Evolutionary conservation across 2,329 filamentous ascomycete species (phyloP).

Genomic region (Lecanicillium sp.): DNA sequence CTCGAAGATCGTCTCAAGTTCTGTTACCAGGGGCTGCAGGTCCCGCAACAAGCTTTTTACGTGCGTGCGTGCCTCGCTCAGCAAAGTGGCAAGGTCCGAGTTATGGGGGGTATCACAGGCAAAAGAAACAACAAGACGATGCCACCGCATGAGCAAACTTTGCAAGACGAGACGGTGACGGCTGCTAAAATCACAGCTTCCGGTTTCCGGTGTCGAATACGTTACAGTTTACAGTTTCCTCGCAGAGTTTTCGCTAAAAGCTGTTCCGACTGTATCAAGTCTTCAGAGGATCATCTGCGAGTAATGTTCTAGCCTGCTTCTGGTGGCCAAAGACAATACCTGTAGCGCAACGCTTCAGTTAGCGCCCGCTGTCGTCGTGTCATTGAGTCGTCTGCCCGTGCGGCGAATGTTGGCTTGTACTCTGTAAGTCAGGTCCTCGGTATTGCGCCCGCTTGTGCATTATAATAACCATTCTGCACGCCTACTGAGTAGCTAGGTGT

Average conservation of each 20-base stretch:
- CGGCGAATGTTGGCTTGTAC: no score
- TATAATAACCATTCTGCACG: no score
- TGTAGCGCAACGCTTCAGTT: background rate
- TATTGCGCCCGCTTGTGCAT: no score
- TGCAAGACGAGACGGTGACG: conserved; percentile 4
- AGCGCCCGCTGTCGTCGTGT: background rate
- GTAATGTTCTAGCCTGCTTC: conserved; percentile 6
- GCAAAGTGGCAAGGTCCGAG: no score
- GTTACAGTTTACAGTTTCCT: conserved; percentile 9
- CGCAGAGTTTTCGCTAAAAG: background rate
- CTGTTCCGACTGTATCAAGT: background rate
- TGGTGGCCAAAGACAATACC: background rate
- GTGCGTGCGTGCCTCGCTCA: background rate
- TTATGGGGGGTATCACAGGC: background rate
- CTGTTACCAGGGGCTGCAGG: conserved; percentile 11
- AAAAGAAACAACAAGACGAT: background rate
- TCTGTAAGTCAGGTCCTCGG: no score
- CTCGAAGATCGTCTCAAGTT: conserved; percentile 26
- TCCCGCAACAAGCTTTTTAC: background rate
- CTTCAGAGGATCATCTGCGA: background rate
- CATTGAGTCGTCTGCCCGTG: background rate
- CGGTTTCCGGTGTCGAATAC: conserved; percentile 11
- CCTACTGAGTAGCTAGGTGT: no score
- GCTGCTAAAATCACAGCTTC: background rate
- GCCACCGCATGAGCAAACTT: conserved; percentile 6